Evolutionary conservation across 2,329 filamentous ascomycete species (phyloP).

Genomic region (Pseudogymnoascus sp.): DNA sequence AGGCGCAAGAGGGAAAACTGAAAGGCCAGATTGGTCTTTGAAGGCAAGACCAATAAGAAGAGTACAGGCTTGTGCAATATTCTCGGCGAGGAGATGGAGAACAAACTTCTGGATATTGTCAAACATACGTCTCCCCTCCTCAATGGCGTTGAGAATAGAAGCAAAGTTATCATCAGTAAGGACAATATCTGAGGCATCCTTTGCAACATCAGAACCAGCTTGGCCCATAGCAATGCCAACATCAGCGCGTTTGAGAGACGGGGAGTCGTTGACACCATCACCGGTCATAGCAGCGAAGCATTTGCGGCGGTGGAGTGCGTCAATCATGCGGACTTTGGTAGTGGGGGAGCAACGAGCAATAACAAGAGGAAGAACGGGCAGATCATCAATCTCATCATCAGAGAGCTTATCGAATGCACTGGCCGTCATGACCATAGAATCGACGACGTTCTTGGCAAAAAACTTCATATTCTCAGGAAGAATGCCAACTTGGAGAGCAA

Average conservation of each 20-base stretch:
- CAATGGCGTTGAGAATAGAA: constrained; percentile 64
- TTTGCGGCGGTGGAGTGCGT: constrained; percentile 68
- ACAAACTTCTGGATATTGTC: constrained; percentile 76
- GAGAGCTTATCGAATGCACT: constrained; percentile 69
- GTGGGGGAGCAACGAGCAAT: constrained; percentile 77
- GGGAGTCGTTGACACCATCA: constrained; percentile 90
- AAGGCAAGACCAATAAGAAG: constrained; percentile 75
- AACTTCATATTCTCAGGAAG: constrained; percentile 54
- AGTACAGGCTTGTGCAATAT: constrained; percentile 75
- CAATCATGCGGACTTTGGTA: constrained; percentile 87
- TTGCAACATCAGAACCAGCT: constrained; percentile 65
- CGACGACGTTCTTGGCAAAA: constrained; percentile 53
- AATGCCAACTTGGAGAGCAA: constrained; percentile 71
- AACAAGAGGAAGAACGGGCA: constrained; percentile 69
- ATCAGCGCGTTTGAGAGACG: constrained; percentile 77
- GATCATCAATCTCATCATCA: constrained; percentile 64
- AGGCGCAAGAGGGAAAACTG: constrained; percentile 77
- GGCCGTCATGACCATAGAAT: constrained; percentile 64
- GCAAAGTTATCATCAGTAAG: constrained; percentile 84
- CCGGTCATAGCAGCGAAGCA: constrained; percentile 89
- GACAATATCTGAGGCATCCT: constrained; percentile 80
- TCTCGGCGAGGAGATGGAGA: constrained; percentile 68
- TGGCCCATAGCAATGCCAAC: constrained; percentile 76
- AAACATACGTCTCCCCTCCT: constrained; percentile 60
- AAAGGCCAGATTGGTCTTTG: constrained; percentile 60